A percentile compares a stretch with the other conserved stretches of the same genome.
phyloP scores from a whole-genome alignment of 2,329 filamentous ascomycete species.

The Epichloe uncinata region DNA sequence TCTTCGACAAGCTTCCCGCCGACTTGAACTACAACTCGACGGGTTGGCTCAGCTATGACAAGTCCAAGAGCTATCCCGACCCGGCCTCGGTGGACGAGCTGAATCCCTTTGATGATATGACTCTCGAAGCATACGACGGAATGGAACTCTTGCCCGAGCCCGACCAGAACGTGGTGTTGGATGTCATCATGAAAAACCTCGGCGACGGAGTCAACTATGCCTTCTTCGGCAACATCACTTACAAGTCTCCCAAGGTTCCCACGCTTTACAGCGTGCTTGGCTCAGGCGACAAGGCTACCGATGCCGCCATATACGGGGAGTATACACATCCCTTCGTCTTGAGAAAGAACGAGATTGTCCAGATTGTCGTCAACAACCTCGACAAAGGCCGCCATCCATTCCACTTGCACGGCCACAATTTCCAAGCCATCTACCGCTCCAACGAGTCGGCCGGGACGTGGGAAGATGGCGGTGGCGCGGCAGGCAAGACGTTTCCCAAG shows the following conservation, averaged over 20 bases:
- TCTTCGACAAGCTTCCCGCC: conserved; percentile 57
- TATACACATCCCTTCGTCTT: conserved; percentile 57
- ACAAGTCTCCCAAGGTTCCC: conserved; percentile 61
- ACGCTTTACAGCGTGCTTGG: conserved; percentile 65
- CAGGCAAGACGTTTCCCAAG: conserved; percentile 31
- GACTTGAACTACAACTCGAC: conserved; percentile 56
- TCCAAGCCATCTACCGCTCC: conserved; percentile 53
- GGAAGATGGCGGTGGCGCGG: conserved; percentile 29
- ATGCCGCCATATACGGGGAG: conserved; percentile 50
- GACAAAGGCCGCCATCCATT: conserved; percentile 62
- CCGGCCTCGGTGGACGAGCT: conserved; percentile 47
- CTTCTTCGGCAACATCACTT: conserved; percentile 68
- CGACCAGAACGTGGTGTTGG: conserved; percentile 48
- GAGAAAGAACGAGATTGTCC: conserved; percentile 51
- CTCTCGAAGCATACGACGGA: conserved; percentile 55
- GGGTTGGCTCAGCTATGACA: conserved; percentile 49
- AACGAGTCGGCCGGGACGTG: conserved; percentile 44
- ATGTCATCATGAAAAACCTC: conserved; percentile 49
- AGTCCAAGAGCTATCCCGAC: conserved; percentile 28
- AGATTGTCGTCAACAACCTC: conserved; percentile 65
- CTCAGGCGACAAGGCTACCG: conserved; percentile 41
- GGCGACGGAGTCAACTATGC: conserved; percentile 47
- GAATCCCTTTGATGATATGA: conserved; percentile 60
- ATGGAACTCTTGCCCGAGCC: conserved; percentile 46
- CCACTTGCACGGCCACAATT: conserved; percentile 65